phyloP scores from a whole-genome alignment of 306 rosid species.

The Dalbergia cochinchinensis region DNA sequence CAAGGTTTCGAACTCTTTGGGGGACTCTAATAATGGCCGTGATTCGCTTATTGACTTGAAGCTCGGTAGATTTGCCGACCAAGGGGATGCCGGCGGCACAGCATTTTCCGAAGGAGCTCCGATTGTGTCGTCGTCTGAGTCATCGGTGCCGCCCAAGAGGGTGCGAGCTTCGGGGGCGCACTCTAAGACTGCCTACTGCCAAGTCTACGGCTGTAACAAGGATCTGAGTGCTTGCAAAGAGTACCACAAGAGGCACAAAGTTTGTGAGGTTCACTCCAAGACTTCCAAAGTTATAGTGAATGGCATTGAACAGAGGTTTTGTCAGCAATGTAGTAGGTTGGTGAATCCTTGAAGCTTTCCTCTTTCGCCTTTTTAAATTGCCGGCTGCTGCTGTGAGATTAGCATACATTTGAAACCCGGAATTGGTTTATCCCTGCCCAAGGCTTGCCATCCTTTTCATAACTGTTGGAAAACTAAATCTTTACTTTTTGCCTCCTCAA shows the following conservation, averaged over 20 bases:
- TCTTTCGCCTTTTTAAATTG: slow-evolving; percentile 35
- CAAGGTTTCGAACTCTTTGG: slow-evolving; percentile 65
- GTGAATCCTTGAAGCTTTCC: slow-evolving; percentile 34
- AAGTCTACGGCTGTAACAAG: slow-evolving; percentile 86
- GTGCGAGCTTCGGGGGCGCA: slow-evolving; percentile 54
- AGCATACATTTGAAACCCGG: neutral
- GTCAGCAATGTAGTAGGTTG: slow-evolving; percentile 96
- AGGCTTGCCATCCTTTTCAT: slow-evolving; percentile 4
- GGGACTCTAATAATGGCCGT: slow-evolving; percentile 55
- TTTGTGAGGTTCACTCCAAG: slow-evolving; percentile 91
- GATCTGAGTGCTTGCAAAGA: slow-evolving; percentile 82
- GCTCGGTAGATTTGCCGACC: slow-evolving; percentile 74
- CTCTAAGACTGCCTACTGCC: slow-evolving; percentile 68
- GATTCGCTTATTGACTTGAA: slow-evolving; percentile 82
- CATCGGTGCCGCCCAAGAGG: slow-evolving; percentile 66
- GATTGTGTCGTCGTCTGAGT: slow-evolving; percentile 58
- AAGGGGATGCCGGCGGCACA: slow-evolving; percentile 49
- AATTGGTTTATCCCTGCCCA: slow-evolving; percentile 5
- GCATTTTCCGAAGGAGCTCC: slow-evolving; percentile 53
- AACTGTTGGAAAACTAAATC: slow-evolving; percentile 8
- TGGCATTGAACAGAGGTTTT: slow-evolving; percentile 84
- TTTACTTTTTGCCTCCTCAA: neutral
- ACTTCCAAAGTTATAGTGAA: slow-evolving; percentile 83
- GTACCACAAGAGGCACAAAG: slow-evolving; percentile 92
- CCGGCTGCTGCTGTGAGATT: slow-evolving; percentile 3